Conservation (phyloP, 2,329 filamentous ascomycete species). For the Byssochlamys sp. region DNA sequence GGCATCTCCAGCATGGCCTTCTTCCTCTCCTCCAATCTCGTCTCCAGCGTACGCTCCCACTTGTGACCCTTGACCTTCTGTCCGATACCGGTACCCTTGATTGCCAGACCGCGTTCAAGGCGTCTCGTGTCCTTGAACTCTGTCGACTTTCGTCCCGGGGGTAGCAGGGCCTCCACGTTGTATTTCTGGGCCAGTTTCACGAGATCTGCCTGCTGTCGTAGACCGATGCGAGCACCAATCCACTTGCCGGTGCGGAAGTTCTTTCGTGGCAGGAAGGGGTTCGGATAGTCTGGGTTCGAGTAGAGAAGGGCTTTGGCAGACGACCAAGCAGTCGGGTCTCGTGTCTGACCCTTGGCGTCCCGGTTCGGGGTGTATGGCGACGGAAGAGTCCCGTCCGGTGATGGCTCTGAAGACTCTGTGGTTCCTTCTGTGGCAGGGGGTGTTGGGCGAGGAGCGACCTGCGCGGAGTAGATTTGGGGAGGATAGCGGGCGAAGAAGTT, state of each 20-base stretch:
- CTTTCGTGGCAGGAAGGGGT: constrained; percentile 74
- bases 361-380: constrained; percentile 33
- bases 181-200: constrained; percentile 73
- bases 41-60: constrained; percentile 78
- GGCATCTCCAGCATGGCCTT: constrained; percentile 94
- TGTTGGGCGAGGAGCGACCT: constrained; percentile 20
- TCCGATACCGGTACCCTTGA: constrained; percentile 87
- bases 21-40: constrained; percentile 75
- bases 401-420: constrained; percentile 40
- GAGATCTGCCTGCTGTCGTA: constrained; percentile 80
- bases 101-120: constrained; percentile 68
- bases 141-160: constrained; percentile 65
- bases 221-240: constrained; percentile 72
- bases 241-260: constrained; percentile 71
- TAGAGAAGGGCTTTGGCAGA: constrained; percentile 24
- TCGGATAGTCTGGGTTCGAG: constrained; percentile 45
- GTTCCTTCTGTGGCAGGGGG: constrained; percentile 17
- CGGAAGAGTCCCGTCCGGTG: constrained; percentile 12
- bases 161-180: constrained; percentile 72
- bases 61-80: constrained; percentile 91
- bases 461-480: constrained; percentile 46
- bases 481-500: constrained; percentile 87
- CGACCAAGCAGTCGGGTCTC: constrained; percentile 21
- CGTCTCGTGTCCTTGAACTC: constrained; percentile 57
- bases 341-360: constrained; percentile 33